A percentile compares a stretch with the other conserved stretches of the same genome.
phyloP scores from a whole-genome alignment of 1,139 yeast genomes.

The Wickerhamomyces sp. region DNA sequence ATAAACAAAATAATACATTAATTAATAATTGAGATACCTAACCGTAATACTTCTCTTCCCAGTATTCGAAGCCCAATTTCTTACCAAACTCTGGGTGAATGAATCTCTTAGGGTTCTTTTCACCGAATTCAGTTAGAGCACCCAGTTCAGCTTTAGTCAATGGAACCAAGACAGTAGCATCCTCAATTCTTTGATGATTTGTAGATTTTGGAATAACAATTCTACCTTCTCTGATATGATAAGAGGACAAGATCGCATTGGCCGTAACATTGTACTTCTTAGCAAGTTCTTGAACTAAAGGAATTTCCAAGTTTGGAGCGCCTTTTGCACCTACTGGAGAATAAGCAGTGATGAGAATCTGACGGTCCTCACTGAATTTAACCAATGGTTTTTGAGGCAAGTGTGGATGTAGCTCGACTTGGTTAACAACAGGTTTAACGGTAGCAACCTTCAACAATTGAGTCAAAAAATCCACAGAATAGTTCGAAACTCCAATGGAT shows the following conservation, averaged over 20 bases:
- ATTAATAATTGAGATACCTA: too few relatives aligned
- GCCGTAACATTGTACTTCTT: slow-evolving; percentile 40
- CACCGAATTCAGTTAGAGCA: too few relatives aligned
- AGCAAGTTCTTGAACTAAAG: slow-evolving; percentile 38
- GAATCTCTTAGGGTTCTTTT: too few relatives aligned
- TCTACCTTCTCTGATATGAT: slow-evolving; percentile 49
- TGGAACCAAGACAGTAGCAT: too few relatives aligned
- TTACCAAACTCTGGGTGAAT: too few relatives aligned
- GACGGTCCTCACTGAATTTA: slow-evolving; percentile 27
- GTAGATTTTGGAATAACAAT: slow-evolving; percentile 43
- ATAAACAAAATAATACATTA: too few relatives aligned
- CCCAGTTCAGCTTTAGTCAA: too few relatives aligned
- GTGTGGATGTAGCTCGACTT: neutral
- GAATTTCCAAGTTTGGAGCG: slow-evolving; percentile 45
- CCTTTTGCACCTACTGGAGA: slow-evolving; percentile 55
- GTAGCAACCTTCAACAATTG: neutral
- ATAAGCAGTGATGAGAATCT: slow-evolving; percentile 51
- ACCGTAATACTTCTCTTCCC: too few relatives aligned
- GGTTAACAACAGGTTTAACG: neutral
- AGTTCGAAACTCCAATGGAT: neutral
- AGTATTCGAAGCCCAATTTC: too few relatives aligned
- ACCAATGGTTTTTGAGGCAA: neutral
- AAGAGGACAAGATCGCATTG: slow-evolving; percentile 47
- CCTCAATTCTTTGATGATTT: neutral
- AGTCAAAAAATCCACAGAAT: neutral